Evolutionary conservation across 2,329 filamentous ascomycete species (phyloP).

Genomic region (Zalaria sp.): DNA sequence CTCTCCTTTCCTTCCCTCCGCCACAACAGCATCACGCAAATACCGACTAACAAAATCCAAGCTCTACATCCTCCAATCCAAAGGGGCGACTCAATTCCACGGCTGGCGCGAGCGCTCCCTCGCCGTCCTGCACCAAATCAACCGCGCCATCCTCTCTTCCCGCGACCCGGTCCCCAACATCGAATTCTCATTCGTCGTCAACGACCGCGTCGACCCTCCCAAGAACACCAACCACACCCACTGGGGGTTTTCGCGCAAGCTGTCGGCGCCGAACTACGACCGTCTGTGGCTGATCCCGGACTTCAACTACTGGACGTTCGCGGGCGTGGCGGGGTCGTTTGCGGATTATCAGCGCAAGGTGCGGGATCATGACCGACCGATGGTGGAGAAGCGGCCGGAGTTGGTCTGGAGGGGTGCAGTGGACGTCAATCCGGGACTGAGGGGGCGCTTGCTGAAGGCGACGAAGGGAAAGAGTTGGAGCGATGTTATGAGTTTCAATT

Average conservation of each 20-base stretch:
- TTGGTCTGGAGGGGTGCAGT: conserved; percentile 16
- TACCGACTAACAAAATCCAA: background rate
- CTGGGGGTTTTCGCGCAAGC: conserved; percentile 28
- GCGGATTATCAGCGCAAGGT: background rate
- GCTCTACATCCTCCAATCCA: conserved; percentile 3
- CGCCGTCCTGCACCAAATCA: conserved; percentile 24
- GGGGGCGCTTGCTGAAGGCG: conserved; percentile 15
- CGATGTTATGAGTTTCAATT: conserved; percentile 16
- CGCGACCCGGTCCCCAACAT: conserved; percentile 33
- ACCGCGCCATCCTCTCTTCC: conserved; percentile 29
- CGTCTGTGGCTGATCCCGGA: conserved; percentile 36
- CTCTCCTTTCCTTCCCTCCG: conserved; percentile 6
- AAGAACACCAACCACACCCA: conserved; percentile 8
- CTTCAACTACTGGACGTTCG: conserved; percentile 36
- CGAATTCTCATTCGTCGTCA: conserved; percentile 38
- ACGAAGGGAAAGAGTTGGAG: conserved; percentile 19
- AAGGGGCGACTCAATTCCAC: conserved; percentile 15
- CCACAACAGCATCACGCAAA: conserved; percentile 8
- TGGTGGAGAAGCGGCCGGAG: background rate
- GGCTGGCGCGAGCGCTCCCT: background rate
- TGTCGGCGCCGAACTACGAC: conserved; percentile 19
- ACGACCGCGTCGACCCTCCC: conserved; percentile 16
- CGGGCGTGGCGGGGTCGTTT: background rate
- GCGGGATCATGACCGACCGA: background rate
- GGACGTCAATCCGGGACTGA: conserved; percentile 12